phyloP scores from a whole-genome alignment of 1,139 yeast genomes.

The Zygoascus meyerae region DNA sequence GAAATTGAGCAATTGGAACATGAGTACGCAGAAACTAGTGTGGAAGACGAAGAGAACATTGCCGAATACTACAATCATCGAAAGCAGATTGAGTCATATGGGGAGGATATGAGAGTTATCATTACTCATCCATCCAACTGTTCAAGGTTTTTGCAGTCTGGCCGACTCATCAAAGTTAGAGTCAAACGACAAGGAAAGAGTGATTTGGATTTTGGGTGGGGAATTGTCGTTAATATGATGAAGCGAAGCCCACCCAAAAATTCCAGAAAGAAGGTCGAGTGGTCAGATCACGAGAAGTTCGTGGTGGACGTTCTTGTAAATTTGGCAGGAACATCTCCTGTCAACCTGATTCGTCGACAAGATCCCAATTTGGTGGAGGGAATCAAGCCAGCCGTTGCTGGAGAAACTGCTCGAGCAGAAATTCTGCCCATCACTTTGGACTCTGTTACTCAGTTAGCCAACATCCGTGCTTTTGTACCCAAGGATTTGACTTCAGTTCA shows the following conservation, averaged over 20 bases:
- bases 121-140: conserved; percentile 91
- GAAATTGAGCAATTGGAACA: conserved; percentile 50
- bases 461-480: conserved; percentile 76
- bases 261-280: conserved; percentile 29
- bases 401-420: conserved; percentile 69
- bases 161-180: conserved; percentile 71
- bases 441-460: conserved; percentile 69
- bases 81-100: conserved; percentile 62
- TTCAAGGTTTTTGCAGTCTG: conserved; percentile 79
- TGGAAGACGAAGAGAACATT: conserved; percentile 70
- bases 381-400: conserved; percentile 69
- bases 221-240: conserved; percentile 69
- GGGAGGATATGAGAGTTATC: conserved; percentile 72
- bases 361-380: conserved; percentile 82
- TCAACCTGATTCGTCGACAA: conserved; percentile 34
- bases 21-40: conserved; percentile 43
- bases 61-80: conserved; percentile 79
- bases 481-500: conserved; percentile 65
- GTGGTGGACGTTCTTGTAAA: conserved; percentile 66
- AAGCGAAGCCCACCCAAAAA: conserved; percentile 46
- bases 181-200: conserved; percentile 32
- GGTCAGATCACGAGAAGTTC: conserved; percentile 80
- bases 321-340: conserved; percentile 66
- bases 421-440: conserved; percentile 78
- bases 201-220: conserved; percentile 81